Evolutionary conservation across 2,329 filamentous ascomycete genomes (phyloP).

Genomic region (Parascedosporium putredinis): DNA sequence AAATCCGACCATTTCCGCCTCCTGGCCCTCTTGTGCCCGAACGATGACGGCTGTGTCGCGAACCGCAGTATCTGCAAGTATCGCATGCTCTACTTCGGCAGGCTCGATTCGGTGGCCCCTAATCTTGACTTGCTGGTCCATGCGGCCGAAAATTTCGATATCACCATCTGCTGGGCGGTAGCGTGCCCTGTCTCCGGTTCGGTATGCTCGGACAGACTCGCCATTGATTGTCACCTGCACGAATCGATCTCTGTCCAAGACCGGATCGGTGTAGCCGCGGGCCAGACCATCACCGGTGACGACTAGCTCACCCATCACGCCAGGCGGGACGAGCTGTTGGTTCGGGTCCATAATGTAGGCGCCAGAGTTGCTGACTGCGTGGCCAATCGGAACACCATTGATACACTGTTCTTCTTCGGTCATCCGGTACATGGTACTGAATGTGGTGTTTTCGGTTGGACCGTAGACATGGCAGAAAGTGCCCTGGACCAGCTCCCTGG

Average conservation of each 20-base stretch:
- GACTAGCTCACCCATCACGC: conserved; percentile 13
- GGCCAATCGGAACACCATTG: conserved; percentile 13
- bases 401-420: background rate
- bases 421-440: background rate
- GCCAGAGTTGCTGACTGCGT: conserved; percentile 11
- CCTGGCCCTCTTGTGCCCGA: background rate
- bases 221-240: conserved; percentile 8
- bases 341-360: conserved; percentile 12
- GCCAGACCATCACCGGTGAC: conserved; percentile 13
- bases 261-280: conserved; percentile 11
- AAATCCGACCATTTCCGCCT: background rate
- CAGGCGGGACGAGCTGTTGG: conserved; percentile 3
- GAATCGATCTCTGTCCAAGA: conserved; percentile 9
- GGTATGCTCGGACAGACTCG: conserved; percentile 12
- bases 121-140: conserved; percentile 22
- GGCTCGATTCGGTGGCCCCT: conserved; percentile 23
- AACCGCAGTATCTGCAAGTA: background rate
- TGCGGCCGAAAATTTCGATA: conserved; percentile 18
- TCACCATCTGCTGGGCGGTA: conserved; percentile 12
- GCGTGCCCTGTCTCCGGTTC: conserved; percentile 16
- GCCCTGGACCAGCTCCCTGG: background rate
- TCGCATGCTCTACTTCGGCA: conserved; percentile 19
- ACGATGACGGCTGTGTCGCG: conserved; percentile 7
- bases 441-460: background rate
- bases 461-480: conserved; percentile 3